Base-by-base conservation (phyloP, 441 rosid genomes). In the Bocquillonia castaneifolia region DNA sequence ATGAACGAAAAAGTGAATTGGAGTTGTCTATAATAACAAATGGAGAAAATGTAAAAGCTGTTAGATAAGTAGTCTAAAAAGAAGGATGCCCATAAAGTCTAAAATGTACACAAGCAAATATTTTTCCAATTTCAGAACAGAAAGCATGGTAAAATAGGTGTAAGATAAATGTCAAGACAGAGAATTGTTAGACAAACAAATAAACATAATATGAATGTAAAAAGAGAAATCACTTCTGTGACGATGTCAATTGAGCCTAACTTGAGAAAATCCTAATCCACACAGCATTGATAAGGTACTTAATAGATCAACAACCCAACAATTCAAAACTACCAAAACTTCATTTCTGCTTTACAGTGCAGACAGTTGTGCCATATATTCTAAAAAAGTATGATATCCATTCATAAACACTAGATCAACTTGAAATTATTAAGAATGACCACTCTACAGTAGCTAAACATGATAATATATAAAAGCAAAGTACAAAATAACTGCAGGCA, bases 1-100 rank as follows among this genome's bases (percentile, higher is more conserved):
- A 48, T 54, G 59, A 26, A 63, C 31, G 52, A 42, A 29, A 74
- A 66, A 42, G 67, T 8, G 34, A 73, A 71, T 52, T 65, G 45
- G 70, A 44, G 5, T 57, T 26, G 40, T 63, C 58, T 42, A 36
- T 37, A 23, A 28, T 51, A 57, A 28, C 23, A 55, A 61, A 50
- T 40, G 68, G 5, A 51, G 34, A 18, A 70, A 51, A 48, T 15
- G n/a, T 51, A 22, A 8, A 51, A 23, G 23, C 25, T 14, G 44
- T 17, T 25, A 15, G 37, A 50, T 42, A 39, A 34, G 15, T 32
- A 20, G 13, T n/a, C 26, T 40, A n/a, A 15, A 28, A 40, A 26
- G 13, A 66, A 28, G 45, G 28, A 56, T 42, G 29, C 40, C 18
- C 18, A 31, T 28, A 48, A 10, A 3, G 28, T 29, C n/a, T 42